Evolutionary conservation across 164 flowering plant species (phyloP), one percentile per base, ranked within the genome.

Genomic region (Macadamia tetraphylla): DNA sequence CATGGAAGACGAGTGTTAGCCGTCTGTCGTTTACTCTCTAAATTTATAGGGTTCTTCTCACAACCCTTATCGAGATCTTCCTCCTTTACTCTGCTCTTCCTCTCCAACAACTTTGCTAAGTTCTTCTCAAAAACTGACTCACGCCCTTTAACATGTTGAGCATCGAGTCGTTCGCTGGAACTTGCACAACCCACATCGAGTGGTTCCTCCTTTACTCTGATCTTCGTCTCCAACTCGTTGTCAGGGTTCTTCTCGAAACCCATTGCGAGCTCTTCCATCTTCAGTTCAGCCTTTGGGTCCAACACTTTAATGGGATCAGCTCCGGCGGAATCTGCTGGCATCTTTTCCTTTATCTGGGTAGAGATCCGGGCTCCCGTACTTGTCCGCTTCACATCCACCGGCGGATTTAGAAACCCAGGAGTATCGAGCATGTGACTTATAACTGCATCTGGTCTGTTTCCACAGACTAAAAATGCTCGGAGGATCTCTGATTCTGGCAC

Each of bases 301-400:
- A 60, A 57, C 1, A 42, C 62, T 13, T 60, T 31, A 10, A 30
- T 7, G 32, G 62, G 12, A 11, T 32, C 62, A 53, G 7, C 55
- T 23, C 29, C 60, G 11, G 14, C 4, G 35, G 66, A 10, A 13
- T 69, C 68, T 15, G 64, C 67, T 11, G 46, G 3, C 13, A 10
- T n/a, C 65, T 71, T 79, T 32, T 60, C 60, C 66, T 69, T 68
- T 1, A 69, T 59, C 40, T 43, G 63, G 1, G 79, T 55, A 70
- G 71, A 73, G 60, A 75, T 51, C 67, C 85, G 71, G 23, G 69
- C 67, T 1, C 86, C 90, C 3, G 83, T 74, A 58, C 80, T 66
- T 6, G 79, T 73, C 55, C 81, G 77, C 5, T 59, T 71, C 9
- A 82, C 82, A 8, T 46, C 58, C 10, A 65, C 29, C 0, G 72